phyloP scores from a whole-genome alignment of 2,329 filamentous ascomycete genomes.

The Biscogniauxia mediterranea region DNA sequence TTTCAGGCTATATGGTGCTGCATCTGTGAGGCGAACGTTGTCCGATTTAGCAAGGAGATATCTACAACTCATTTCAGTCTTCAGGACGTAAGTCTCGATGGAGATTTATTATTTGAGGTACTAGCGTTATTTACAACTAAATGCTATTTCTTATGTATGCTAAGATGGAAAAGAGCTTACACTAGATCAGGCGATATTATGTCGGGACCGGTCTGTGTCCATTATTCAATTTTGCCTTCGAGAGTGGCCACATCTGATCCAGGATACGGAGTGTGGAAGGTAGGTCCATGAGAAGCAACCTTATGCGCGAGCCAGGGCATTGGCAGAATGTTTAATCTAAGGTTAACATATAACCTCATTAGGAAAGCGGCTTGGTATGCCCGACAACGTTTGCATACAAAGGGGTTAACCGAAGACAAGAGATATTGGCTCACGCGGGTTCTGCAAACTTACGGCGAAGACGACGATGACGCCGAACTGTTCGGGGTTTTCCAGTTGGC shows the following conservation, averaged over 20 bases:
- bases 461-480: neutral
- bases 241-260: neutral
- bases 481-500: neutral
- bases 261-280: neutral
- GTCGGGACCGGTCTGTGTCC: neutral
- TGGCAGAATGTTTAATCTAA: neutral
- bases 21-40: neutral
- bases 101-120: neutral
- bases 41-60: neutral
- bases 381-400: neutral
- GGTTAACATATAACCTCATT: neutral
- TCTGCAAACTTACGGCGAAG: neutral
- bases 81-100: neutral
- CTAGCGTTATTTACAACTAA: neutral
- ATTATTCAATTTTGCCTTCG: neutral
- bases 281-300: neutral
- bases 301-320: neutral
- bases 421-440: neutral
- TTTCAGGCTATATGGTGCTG: neutral
- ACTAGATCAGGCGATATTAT: neutral
- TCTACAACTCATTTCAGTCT: neutral
- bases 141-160: neutral
- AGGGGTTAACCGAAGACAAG: neutral
- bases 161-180: neutral
- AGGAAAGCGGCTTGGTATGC: neutral